Conservation (phyloP, 805 yeast genomes). For the Sugiyamaella valdiviana region DNA sequence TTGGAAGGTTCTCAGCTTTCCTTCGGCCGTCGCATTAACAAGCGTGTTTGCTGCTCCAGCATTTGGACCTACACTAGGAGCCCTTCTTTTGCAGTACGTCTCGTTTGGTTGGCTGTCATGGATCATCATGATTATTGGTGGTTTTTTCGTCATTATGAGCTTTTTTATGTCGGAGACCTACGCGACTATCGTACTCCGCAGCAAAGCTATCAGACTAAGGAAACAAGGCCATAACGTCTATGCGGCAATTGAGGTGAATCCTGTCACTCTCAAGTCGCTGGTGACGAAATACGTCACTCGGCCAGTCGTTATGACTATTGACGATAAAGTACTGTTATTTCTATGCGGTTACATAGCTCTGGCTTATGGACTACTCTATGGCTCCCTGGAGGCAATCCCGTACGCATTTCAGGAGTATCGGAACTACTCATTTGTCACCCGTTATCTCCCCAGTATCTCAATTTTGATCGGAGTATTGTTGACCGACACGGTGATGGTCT, state of each 20-base stretch:
- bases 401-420: conserved; percentile 6
- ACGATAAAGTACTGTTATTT: conserved; percentile 7
- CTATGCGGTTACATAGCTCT: conserved; percentile 5
- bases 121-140: conserved; percentile 36
- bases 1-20: conserved; percentile 39
- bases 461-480: conserved; percentile 6
- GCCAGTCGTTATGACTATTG: conserved; percentile 5
- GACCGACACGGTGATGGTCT: background rate
- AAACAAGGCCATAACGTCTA: conserved; percentile 5
- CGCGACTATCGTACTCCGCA: conserved; percentile 6
- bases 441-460: conserved; percentile 5
- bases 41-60: conserved; percentile 34
- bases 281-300: conserved; percentile 7
- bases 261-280: conserved; percentile 6
- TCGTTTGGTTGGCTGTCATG: conserved; percentile 48
- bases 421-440: conserved; percentile 1
- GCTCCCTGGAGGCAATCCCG: conserved; percentile 6
- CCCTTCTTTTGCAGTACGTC: conserved; percentile 37
- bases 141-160: background rate
- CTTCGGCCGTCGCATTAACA: conserved; percentile 37
- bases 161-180: conserved; percentile 7
- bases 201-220: conserved; percentile 2
- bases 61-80: conserved; percentile 41
- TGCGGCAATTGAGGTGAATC: conserved; percentile 7
- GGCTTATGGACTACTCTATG: conserved; percentile 8